Base-by-base conservation (phyloP, 169 alveolate genomes). In the Plasmodium gallinaceum region DNA sequence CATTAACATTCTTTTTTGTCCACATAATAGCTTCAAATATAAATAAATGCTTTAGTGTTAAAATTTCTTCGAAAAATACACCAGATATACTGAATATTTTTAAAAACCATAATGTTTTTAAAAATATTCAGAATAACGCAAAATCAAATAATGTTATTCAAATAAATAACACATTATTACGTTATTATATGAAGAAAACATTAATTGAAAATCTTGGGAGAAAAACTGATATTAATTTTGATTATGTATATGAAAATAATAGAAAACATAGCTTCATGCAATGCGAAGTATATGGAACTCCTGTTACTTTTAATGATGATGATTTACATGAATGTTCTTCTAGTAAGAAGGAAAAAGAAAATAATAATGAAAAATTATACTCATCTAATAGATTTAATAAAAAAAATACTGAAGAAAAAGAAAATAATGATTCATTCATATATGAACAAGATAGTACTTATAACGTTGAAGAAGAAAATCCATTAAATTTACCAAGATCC, bases 291-390 rank as follows among this genome's bases (percentile, higher is more conserved):
- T 80, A 68, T 45, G 90, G 90, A 20, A 46, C 43, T 1, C 90
- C 90, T 48, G 83, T 80, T 22, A 22, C 74, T 7, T 80, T 80
- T 71, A 65, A 80, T 9, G 90, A 80, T 14, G 90, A 80, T 22
- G 65, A 24, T 60, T n/a, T 46, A 18, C 12, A 52, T 54, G 75
- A 68, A 45, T 37, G 48, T 24, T 26, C 45, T 3, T 9, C 61
- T 7, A 26, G 39, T 18, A 80, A 80, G 65, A 64, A 64, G 39
- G 69, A 8, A 37, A 75, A 62, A 10, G 51, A 0, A 66, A 43
- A 20, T 43, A 68, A 46, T 18, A 42, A 18, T n/a, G 39, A 8
- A 20, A 42, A 6, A 6, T 20, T 16, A 37, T 39, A 5, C 37
- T 7, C 26, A 9, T 45, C 62, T 5, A 66, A 72, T 66, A 65